phyloP scores from a whole-genome alignment of 352 stramenopile genomes.

The Thalassiosira oceanica region DNA sequence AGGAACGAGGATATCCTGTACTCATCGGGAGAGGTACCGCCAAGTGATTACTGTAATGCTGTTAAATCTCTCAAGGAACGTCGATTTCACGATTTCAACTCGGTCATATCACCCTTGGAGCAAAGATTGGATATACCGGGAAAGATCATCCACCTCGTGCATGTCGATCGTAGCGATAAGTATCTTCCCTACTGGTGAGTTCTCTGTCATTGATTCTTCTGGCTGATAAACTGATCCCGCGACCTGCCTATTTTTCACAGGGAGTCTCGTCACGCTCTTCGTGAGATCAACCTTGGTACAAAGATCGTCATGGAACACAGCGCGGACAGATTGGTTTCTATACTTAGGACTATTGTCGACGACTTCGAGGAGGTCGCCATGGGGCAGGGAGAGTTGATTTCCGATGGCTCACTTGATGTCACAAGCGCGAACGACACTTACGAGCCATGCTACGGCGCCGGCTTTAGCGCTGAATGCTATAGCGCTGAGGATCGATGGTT shows the following conservation, averaged over 20 bases:
- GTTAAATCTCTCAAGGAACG: constrained; percentile 11
- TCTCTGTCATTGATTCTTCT: too few relatives aligned
- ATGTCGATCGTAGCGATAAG: constrained; percentile 11
- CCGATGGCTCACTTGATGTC: constrained; percentile 3
- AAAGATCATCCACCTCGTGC: constrained; percentile 29
- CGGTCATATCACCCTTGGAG: constrained; percentile 4
- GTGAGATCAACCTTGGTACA: constrained; percentile 8
- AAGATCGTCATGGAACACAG: constrained; percentile 28
- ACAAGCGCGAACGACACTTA: neutral
- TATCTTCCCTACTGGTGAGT: constrained; percentile 25
- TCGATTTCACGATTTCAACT: too few relatives aligned
- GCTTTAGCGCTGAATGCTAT: constrained; percentile 14
- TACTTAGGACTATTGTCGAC: constrained; percentile 12
- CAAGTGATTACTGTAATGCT: constrained; percentile 8
- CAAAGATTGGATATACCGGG: constrained; percentile 18
- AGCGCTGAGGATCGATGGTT: constrained; percentile 27
- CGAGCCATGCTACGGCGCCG: too few relatives aligned
- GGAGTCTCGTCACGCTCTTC: constrained; percentile 9
- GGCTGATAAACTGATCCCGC: too few relatives aligned
- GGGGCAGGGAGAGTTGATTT: neutral
- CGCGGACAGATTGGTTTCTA: constrained; percentile 26
- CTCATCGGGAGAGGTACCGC: constrained; percentile 3
- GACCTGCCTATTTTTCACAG: too few relatives aligned
- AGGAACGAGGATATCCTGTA: constrained; percentile 19
- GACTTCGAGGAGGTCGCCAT: constrained; percentile 14